These are phyloP conservation scores for Erigeron philadelphicus DNA, from an alignment of 140 eudicot species.

Conservation along the genomic window DNA sequence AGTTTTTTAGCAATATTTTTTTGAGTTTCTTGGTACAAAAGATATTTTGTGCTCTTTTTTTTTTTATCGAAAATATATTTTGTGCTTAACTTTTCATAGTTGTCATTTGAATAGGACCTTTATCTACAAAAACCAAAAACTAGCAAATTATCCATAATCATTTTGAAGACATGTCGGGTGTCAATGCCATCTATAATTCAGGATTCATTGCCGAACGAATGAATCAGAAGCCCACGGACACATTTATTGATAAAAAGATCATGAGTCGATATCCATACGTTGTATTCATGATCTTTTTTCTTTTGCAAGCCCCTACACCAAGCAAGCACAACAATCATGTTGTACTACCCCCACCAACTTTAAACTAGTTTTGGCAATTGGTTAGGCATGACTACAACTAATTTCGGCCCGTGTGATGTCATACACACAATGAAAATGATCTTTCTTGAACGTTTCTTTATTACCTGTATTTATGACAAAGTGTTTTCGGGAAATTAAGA, in stretches of 20 bases:
- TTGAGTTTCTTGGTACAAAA: neutral
- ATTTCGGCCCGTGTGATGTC: slow-evolving; percentile 6
- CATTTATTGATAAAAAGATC: neutral
- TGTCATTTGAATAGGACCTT: neutral
- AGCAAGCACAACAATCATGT: too few relatives aligned
- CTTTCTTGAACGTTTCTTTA: too few relatives aligned
- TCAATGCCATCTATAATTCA: neutral
- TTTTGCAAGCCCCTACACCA: too few relatives aligned
- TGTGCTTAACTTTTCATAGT: neutral
- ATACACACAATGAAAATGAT: neutral
- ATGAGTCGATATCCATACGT: neutral
- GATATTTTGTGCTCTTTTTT: neutral
- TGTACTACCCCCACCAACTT: slow-evolving; percentile 16
- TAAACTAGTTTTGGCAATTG: neutral
- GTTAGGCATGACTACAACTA: slow-evolving; percentile 22
- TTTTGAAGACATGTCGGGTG: neutral
- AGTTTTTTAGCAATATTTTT: slow-evolving; percentile 3
- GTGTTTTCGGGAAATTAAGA: too few relatives aligned
- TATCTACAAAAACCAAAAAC: neutral
- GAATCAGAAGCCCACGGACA: neutral
- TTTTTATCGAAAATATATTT: too few relatives aligned
- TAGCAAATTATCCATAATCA: neutral
- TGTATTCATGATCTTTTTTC: neutral
- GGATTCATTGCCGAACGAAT: neutral
- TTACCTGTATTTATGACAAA: too few relatives aligned